Base-by-base conservation (phyloP, 495 filamentous ascomycete genomes). In the Rhypophila decipiens region DNA sequence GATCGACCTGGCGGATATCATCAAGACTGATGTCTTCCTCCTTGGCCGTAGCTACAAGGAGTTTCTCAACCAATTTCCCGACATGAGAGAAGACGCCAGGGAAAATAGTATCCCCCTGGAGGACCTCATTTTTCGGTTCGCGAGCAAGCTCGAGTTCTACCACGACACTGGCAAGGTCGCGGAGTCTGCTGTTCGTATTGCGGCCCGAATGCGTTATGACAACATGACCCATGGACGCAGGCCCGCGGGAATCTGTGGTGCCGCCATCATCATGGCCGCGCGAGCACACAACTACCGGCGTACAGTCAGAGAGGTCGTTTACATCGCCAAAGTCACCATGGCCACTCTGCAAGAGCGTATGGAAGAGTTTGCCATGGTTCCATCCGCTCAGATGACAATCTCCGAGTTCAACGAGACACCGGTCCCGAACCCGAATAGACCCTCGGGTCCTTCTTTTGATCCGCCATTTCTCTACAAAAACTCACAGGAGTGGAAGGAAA, bases 251-350 rank as follows among this genome's bases (percentile, higher is more conserved):
- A 81, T 97, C 37, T 96, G 89, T 66, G 94, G 93, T 49, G 94
- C 93, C 9, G 90, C 89, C 49, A 76, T 98, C 47, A 87, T 98
- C 52, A 80, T 98, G 52, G 94, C 93, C 18, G 89, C 93, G 9
- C 85, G 94, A 24, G 95, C 96, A 82, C 94, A 96, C 72, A 96
- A 96, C 64, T 97, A 91, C 63, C 83, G 91, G 31, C 84, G 93
- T 17, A 93, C 87, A 0, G 80, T 94, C 5, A 77, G 88, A 21
- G 93, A 98, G 67, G 84, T 97, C 10, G 93, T 97, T 23, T 96
- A 95, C 57, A 82, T 96, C 15, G 94, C 95, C 49, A 96, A 95
- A 55, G 90, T 96, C 23, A 88, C 89, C 9, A 91, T 94, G 55
- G 71, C 85, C 24, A 98, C 93, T 3, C 86, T 98, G 52, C 82